Conservation (phyloP, 305 asterid species). For the Caryopteris hybrid region DNA sequence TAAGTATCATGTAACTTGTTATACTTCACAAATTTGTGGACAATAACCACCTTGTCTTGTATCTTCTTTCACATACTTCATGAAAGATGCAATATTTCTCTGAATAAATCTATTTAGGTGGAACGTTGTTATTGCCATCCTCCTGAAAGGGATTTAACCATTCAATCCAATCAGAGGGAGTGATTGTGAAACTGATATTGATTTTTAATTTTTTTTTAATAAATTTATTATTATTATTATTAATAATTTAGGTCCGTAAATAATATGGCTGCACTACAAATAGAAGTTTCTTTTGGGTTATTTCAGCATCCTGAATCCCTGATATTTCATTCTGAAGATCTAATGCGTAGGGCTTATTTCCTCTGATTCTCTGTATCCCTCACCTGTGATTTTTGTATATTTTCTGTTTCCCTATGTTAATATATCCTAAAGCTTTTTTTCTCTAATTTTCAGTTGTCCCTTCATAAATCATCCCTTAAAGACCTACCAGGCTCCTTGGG, state of each 20-base stretch:
- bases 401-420: not conserved
- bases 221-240: not conserved
- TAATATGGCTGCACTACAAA: not conserved
- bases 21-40: not conserved
- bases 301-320: slow-evolving; percentile 5
- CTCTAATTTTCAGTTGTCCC: slow-evolving; percentile 50
- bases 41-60: not conserved
- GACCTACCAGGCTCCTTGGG: slow-evolving; percentile 39
- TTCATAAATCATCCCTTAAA: slow-evolving; percentile 42
- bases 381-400: slow-evolving; percentile 4
- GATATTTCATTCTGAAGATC: slow-evolving; percentile 6
- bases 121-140: not conserved
- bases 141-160: not conserved
- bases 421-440: slow-evolving; percentile 8
- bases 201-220: not conserved
- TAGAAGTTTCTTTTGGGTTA: not conserved
- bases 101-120: not conserved
- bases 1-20: not conserved
- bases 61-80: not conserved
- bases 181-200: not conserved
- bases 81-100: not conserved
- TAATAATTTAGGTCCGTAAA: not conserved
- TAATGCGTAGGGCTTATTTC: not conserved
- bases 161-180: not conserved
- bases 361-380: not conserved